Percentiles rank a stretch among this genome's conserved stretches.
phyloP scores from a whole-genome alignment of 2,329 filamentous ascomycete species.

The Fusarium sp. region DNA sequence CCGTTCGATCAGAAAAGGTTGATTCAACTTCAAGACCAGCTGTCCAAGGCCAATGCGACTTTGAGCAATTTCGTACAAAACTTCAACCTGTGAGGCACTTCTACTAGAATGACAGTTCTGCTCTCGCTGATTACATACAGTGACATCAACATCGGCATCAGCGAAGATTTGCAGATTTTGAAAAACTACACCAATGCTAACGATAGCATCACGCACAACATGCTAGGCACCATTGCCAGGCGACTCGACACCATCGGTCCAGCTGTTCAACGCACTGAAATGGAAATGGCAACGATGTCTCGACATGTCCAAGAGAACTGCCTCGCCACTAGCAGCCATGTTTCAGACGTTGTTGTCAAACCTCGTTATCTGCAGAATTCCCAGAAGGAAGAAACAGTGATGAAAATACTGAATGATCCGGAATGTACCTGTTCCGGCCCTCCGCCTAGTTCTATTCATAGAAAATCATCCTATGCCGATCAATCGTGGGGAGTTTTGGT shows the following conservation, averaged over 20 bases:
- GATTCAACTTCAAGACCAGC: neutral
- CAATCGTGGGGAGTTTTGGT: neutral
- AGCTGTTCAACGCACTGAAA: fast-evolving
- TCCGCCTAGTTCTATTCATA: fast-evolving
- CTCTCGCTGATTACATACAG: neutral
- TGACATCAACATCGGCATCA: neutral
- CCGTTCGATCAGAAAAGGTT: constrained; percentile 3
- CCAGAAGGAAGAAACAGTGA: fast-evolving
- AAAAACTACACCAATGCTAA: fast-evolving
- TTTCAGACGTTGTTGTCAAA: no score
- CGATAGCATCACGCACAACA: neutral
- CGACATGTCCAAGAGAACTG: fast-evolving
- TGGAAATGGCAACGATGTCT: fast-evolving
- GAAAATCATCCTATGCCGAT: fast-evolving
- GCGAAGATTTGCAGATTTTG: neutral
- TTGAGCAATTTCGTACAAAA: neutral
- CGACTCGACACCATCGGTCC: fast-evolving
- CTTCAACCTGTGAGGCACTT: neutral
- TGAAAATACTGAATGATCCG: fast-evolving
- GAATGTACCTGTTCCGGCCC: neutral
- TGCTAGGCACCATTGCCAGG: neutral
- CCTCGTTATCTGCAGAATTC: neutral
- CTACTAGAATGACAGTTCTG: fast-evolving
- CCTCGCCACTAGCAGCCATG: fast-evolving
- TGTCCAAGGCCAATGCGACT: neutral